phyloP scores from a whole-genome alignment of 176 grass and related monocot species.

The Cocos nucifera region DNA sequence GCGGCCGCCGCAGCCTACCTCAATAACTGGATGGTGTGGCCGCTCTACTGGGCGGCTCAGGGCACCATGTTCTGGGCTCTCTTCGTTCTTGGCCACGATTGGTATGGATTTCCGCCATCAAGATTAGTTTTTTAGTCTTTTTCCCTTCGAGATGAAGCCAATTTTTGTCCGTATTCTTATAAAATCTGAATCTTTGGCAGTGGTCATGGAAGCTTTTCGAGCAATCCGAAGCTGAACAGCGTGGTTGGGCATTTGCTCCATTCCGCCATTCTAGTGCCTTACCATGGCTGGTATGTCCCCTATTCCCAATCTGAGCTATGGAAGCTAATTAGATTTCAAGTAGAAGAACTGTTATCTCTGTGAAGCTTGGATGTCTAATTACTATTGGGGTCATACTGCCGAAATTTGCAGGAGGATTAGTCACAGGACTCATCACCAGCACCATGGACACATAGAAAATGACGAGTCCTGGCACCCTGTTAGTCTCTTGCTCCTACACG shows the following conservation, averaged over 20 bases:
- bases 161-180: slow-evolving; percentile 7
- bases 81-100: slow-evolving; percentile 95
- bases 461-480: slow-evolving; percentile 97
- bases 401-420: slow-evolving; percentile 71
- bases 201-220: slow-evolving; percentile 93
- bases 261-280: slow-evolving; percentile 90
- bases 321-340: background rate
- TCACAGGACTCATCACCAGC: slow-evolving; percentile 92
- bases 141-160: background rate
- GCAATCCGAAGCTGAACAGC: slow-evolving; percentile 69
- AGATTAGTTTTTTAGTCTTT: slow-evolving; percentile 8
- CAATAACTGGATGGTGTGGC: slow-evolving; percentile 87
- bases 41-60: slow-evolving; percentile 90
- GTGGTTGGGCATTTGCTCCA: slow-evolving; percentile 92
- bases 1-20: slow-evolving; percentile 58
- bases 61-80: slow-evolving; percentile 98
- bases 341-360: too few relatives aligned
- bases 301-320: background rate
- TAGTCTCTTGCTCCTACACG: slow-evolving; percentile 14
- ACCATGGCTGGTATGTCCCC: slow-evolving; percentile 74
- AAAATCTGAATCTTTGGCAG: slow-evolving; percentile 24
- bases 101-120: slow-evolving; percentile 26
- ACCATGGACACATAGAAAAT: slow-evolving; percentile 95
- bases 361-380: background rate
- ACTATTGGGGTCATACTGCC: background rate